phyloP scores from a whole-genome alignment of 352 stramenopile species.

The Blastocystis sp. region DNA sequence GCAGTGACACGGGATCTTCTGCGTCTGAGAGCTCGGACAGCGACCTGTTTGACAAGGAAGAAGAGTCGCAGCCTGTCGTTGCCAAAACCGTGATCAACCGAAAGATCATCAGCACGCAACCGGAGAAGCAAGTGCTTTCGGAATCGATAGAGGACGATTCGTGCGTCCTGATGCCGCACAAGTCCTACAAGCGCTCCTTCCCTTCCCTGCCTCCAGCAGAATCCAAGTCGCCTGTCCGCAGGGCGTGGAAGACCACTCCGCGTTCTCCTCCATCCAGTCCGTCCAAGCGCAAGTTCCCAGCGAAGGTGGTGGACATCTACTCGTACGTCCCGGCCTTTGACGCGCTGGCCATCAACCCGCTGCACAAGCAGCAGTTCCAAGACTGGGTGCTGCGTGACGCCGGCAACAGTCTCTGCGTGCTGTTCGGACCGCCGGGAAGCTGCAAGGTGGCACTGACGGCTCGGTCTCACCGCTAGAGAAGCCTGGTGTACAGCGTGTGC shows the following conservation, averaged over 20 bases:
- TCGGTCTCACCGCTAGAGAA: conserved; percentile 18
- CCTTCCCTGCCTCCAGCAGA: background rate
- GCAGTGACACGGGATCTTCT: background rate
- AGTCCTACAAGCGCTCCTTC: background rate
- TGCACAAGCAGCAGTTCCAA: background rate
- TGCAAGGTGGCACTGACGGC: background rate
- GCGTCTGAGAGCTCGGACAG: background rate
- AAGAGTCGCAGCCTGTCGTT: background rate
- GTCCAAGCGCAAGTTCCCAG: background rate
- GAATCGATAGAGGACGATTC: background rate
- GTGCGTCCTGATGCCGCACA: background rate
- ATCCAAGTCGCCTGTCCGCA: background rate
- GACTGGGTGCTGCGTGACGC: conserved; percentile 15
- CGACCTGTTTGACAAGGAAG: background rate
- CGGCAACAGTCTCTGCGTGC: conserved; percentile 27
- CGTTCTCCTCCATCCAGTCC: background rate
- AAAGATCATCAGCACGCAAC: background rate
- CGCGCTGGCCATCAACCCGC: background rate
- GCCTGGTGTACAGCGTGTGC: conserved; percentile 14
- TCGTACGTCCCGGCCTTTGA: conserved; percentile 28
- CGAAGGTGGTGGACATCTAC: conserved; percentile 25
- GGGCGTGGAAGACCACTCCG: background rate
- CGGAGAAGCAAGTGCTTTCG: background rate
- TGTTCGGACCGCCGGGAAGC: conserved; percentile 27
- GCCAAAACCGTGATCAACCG: background rate